Evolutionary conservation across 2,329 filamentous ascomycete genomes (phyloP).

Genomic region (Aspergillus pseudoglaucus): DNA sequence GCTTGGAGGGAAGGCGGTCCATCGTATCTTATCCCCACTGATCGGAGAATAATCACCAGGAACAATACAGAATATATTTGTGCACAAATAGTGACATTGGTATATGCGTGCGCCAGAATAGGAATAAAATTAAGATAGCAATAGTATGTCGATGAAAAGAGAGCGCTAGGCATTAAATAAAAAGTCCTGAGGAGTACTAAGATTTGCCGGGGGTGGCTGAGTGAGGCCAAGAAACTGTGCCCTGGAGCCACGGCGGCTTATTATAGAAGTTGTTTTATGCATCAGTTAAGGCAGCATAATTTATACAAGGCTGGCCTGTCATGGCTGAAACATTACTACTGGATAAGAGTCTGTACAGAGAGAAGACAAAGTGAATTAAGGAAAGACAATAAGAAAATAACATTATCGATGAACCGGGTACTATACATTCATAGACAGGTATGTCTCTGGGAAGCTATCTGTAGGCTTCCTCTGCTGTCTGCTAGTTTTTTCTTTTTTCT

Average conservation of each 20-base stretch:
- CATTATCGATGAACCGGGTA: background rate
- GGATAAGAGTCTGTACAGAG: background rate
- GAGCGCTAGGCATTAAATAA: background rate
- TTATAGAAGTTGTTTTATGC: too few relatives aligned
- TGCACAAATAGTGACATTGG: background rate
- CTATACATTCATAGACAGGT: background rate
- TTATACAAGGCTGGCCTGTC: background rate
- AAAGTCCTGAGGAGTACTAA: background rate
- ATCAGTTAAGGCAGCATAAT: background rate
- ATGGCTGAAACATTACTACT: background rate
- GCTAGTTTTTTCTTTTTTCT: background rate
- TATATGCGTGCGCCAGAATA: background rate
- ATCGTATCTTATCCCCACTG: slow-evolving; percentile 8
- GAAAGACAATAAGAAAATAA: background rate
- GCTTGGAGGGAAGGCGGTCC: slow-evolving; percentile 33
- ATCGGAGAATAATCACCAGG: background rate
- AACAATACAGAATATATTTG: background rate
- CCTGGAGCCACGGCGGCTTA: too few relatives aligned
- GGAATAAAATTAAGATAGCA: too few relatives aligned
- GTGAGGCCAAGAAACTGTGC: background rate
- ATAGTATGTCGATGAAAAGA: too few relatives aligned
- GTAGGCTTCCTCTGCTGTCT: background rate
- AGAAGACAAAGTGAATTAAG: background rate
- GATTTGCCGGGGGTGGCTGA: background rate
- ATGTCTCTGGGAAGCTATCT: background rate